Base-by-base conservation (phyloP, 805 yeast genomes). In the Yarrowia sp. region DNA sequence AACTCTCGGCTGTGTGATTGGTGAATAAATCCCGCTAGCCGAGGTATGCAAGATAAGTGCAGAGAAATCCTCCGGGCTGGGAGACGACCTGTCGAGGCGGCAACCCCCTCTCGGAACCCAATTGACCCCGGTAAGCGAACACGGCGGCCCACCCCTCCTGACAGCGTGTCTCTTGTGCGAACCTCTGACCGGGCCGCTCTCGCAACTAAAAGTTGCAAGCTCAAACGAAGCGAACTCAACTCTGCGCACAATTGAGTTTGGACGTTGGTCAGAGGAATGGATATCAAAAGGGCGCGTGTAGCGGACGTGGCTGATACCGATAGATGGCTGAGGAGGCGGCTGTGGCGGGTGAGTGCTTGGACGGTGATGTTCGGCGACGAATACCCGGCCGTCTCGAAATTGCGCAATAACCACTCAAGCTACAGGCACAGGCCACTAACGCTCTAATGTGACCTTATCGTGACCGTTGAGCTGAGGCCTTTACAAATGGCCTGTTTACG, bases 1-100 rank as follows among this genome's bases (percentile, higher is more conserved):
- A 51, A 51, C 58, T 51, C 42, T 51, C 58, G 42, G 42, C 42
- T 22, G 58, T 18, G 42, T 51, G 58, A 51, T 51, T 51, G 58
- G 58, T 51, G 42, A 35, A 24, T 16, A 33, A 51, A 33, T 35
- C 58, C 58, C 58, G 58, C 58, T 35, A 51, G 42, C 58, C 58
- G 58, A 51, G 58, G 58, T 51, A 51, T 51, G 58, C 58, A 51
- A 39, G 44, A 39, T 29, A 8, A 39, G 44, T 39, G 44, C 44
- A 39, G 44, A 39, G 44, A 39, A 39, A 39, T 39, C 44, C 44
- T 39, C 44, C 44, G 44, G 42, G 6, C 24, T 5, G 7, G 25
- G 25, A 21, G 9, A 7, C 25, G 42, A 38, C n/a, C 24, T n/a
- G 42, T 38, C 42, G 42, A n/a, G 7, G 6, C 2, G 6, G 10